Evolutionary conservation across 2,329 filamentous ascomycete species (phyloP), one percentile per base, ranked within the genome.

Genomic region (Aspergillus arachidicola): DNA sequence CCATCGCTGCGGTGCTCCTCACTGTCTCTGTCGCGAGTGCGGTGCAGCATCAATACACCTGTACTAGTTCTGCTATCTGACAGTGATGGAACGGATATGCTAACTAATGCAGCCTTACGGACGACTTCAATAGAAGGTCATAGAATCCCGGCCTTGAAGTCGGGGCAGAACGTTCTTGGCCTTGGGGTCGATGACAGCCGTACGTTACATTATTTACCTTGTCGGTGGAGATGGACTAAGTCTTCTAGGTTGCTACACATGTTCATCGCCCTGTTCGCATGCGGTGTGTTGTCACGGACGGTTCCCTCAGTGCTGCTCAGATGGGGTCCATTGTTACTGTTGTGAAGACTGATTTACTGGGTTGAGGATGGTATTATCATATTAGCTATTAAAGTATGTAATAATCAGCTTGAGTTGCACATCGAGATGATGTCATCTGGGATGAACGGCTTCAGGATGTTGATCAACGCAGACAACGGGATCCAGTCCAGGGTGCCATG

Each of bases 401-500:
- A 12, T 21, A 3, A 23, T 53, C 23, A 54, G n/a, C 19, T 45
- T 34, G n/a, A 30, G 6, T 60, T 61, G 57, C 74, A 76, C 41
- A 76, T 61, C 1, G 66, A 55, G 6, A 65, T 59, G 14, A 76
- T 76, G 53, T 76, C 68, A 2, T 65, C 63, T 0, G 73, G 74
- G 7, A 75, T 64, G 50, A 70, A 76, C 0, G 67, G 65, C 2
- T 50, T 67, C 28, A 76, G 36, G 21, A 76, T 76, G n/a, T 68
- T 56, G 26, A 74, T 68, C 23, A 76, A 58, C 12, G 51, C 34
- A 0, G 66, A 62, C 14, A 76, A 60, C 1, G 69, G 63, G 19
- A 76, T 62, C 74, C 74, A 76, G 16, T 76, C 74, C 34, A 76
- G 62, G 1, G 63, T 59, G 0, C 74, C 74, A 23, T 76, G 72